Evolutionary conservation across 176 grass and related monocot species (phyloP).

Genomic region (Carex myosuroides): DNA sequence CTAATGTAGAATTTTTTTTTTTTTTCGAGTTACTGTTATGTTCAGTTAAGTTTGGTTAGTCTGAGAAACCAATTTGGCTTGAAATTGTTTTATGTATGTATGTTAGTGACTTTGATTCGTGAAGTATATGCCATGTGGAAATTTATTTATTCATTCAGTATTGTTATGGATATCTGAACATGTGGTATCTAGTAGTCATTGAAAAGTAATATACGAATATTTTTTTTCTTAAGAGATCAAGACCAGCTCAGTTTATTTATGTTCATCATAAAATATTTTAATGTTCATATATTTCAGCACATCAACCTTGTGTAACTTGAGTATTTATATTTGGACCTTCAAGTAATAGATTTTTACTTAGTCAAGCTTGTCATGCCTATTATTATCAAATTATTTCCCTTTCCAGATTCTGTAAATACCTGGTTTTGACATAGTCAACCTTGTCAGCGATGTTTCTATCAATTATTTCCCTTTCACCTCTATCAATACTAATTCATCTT

Average conservation of each 20-base stretch:
- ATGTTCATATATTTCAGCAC: not conserved
- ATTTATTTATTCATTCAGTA: not conserved
- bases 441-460: not conserved
- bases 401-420: not conserved
- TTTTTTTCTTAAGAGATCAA: not conserved
- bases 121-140: not conserved
- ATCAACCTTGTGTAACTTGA: not conserved
- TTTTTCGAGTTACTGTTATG: not conserved
- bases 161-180: not conserved
- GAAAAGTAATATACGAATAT: not conserved
- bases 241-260: not conserved
- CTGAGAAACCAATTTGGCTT: not conserved
- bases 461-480: not conserved
- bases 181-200: not conserved
- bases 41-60: not conserved
- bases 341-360: not conserved
- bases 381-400: not conserved
- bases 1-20: not conserved
- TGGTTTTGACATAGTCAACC: not conserved
- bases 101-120: not conserved
- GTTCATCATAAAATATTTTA: not conserved
- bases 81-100: not conserved
- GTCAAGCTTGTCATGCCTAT: not conserved
- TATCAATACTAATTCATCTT: constrained; percentile 1
- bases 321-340: not conserved